phyloP scores from a whole-genome alignment of 495 filamentous ascomycete genomes.

The Neurospora sp. region DNA sequence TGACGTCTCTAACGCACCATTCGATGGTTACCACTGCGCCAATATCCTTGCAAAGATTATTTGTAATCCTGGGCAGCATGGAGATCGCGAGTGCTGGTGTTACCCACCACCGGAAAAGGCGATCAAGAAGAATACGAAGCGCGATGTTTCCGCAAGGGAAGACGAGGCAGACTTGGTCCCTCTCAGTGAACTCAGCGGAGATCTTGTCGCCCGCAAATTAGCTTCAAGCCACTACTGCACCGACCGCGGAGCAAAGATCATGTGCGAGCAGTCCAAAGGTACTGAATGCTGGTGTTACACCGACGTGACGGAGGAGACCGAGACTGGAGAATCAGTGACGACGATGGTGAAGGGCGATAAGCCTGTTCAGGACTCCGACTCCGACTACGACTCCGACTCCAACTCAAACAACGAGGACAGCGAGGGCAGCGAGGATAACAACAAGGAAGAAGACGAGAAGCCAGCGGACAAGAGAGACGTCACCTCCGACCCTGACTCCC shows the following conservation, averaged over 20 bases:
- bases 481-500: not conserved
- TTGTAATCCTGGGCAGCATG: too few relatives aligned
- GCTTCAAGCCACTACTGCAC: not conserved
- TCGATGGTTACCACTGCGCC: too few relatives aligned
- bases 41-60: too few relatives aligned
- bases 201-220: not conserved
- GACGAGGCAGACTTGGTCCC: not conserved
- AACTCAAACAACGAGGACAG: not conserved
- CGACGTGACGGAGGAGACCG: not conserved
- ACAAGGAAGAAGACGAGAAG: not conserved
- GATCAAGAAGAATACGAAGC: not conserved
- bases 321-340: not conserved
- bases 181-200: not conserved
- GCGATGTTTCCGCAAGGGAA: not conserved
- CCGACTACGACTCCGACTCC: not conserved
- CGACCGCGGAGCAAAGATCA: not conserved
- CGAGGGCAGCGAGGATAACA: not conserved
- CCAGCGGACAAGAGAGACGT: not conserved
- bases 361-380: not conserved
- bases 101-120: not conserved
- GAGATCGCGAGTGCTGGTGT: too few relatives aligned
- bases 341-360: not conserved
- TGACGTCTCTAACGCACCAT: too few relatives aligned
- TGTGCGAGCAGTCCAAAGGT: not conserved
- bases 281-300: not conserved